Conservation (phyloP, 257 asterid species). For the Fraxinus cuspidata region DNA sequence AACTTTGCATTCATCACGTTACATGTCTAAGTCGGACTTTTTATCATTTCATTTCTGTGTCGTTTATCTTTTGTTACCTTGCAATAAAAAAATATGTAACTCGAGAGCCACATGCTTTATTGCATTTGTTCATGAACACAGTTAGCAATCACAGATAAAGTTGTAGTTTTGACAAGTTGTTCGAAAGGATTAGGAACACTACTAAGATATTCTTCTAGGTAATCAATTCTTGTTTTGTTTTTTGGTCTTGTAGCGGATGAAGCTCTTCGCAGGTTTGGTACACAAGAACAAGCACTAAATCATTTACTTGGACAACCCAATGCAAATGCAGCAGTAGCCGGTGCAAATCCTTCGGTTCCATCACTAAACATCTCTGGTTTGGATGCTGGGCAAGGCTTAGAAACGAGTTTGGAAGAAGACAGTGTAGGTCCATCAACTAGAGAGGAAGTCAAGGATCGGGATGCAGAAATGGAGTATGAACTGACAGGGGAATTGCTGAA, state of each 20-base stretch:
- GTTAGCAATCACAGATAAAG: not conserved
- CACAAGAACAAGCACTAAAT: slow-evolving; percentile 51
- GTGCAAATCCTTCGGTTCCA: slow-evolving; percentile 13
- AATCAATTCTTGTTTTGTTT: not conserved
- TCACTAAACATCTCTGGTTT: not conserved
- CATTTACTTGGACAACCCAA: slow-evolving; percentile 44
- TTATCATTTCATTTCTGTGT: not conserved
- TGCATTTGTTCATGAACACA: not conserved
- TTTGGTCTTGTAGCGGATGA: slow-evolving; percentile 45
- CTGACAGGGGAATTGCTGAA: slow-evolving; percentile 64
- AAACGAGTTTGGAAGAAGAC: slow-evolving; percentile 22
- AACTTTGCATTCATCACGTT: not conserved
- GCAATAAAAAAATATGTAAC: not conserved
- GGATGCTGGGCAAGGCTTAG: slow-evolving; percentile 22
- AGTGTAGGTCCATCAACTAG: slow-evolving; percentile 36
- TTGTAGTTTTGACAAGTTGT: not conserved
- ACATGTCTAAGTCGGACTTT: not conserved
- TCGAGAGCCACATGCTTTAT: not conserved
- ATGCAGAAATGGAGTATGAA: slow-evolving; percentile 77
- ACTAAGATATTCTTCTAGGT: not conserved
- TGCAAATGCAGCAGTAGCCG: slow-evolving; percentile 25
- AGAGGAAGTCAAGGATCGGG: slow-evolving; percentile 37
- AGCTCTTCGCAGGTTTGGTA: slow-evolving; percentile 53
- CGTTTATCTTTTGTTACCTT: not conserved
- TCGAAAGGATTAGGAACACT: not conserved